A percentile compares a stretch with the other conserved stretches of the same genome.
Conservation (phyloP, 1,139 yeast genomes). For the Saccharomyces hybrid region DNA sequence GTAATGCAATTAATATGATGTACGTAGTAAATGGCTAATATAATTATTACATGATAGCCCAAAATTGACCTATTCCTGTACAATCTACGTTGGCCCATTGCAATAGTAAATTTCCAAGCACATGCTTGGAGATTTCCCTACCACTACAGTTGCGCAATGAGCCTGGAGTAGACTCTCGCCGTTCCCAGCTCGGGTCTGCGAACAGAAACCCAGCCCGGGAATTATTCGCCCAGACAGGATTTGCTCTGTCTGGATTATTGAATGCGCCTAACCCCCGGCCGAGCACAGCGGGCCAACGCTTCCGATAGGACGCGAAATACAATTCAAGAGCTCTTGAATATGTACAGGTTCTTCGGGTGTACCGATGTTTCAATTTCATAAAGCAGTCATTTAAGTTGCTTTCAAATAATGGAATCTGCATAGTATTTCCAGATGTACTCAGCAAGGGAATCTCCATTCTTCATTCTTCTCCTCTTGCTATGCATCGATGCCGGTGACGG, state of each 20-base stretch:
- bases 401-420: constrained; percentile 13
- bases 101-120: neutral
- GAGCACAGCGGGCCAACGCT: neutral
- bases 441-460: constrained; percentile 20
- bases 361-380: neutral
- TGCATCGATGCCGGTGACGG: neutral
- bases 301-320: neutral
- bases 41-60: neutral
- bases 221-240: neutral
- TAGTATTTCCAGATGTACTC: constrained; percentile 23
- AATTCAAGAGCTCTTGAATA: neutral
- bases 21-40: neutral
- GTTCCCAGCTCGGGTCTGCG: neutral
- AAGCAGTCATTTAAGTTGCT: neutral
- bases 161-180: neutral
- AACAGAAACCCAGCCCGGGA: neutral
- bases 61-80: neutral
- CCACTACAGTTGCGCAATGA: neutral
- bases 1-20: neutral
- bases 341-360: neutral
- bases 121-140: neutral
- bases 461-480: constrained; percentile 4
- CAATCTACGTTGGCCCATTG: neutral
- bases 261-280: neutral
- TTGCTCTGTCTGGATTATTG: neutral